Evolutionary conservation across 768 basidiomycete species (phyloP), one percentile per base, ranked within the genome.

Genomic region (Russula emetica): DNA sequence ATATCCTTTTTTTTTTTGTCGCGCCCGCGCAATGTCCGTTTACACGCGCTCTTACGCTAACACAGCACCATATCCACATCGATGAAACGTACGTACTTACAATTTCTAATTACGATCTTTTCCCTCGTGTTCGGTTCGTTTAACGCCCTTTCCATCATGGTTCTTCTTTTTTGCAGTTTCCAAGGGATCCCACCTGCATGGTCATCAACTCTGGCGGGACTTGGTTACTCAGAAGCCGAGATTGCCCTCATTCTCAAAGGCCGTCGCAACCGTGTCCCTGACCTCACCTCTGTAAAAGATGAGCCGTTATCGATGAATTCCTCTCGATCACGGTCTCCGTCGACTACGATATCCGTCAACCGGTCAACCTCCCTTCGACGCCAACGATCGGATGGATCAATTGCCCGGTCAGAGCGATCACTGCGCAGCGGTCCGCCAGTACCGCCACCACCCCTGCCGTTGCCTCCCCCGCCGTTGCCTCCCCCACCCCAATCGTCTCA

Each of bases 201-300:
- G 67, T 34, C 67, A 34, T 49, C 66, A 38, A 38, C 66, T 0
- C 32, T 69, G 40, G 44, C 59, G 9, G 62, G 58, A 7, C 61
- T 67, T 13, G 67, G 67, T 51, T 67, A 67, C 60, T 67, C 67
- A 49, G 66, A 67, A 28, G 66, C 67, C 45, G 67, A 69, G 44
- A 61, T 69, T 22, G 56, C 60, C 5, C 66, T 67, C 45, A 67
- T 69, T 13, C 61, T 64, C 44, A 58, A 60, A 40, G 66, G 66
- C 28, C 67, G 67, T 50, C 67, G 67, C 44, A 52, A 56, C 38
- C 58, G 62, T 40, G 50, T 44, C 1, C 67, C 62, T n/a, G 63
- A 57, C 1, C 28, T 22, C 14, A n/a, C 53, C 16, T 36, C 61
- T 13, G 32, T 45, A 9, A 58, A 54, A 18, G 55, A 50, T 30